These are phyloP conservation scores for Cyberlindnera bimundalis DNA, from an alignment of 805 yeast genomes.

Conservation along the genomic window DNA sequence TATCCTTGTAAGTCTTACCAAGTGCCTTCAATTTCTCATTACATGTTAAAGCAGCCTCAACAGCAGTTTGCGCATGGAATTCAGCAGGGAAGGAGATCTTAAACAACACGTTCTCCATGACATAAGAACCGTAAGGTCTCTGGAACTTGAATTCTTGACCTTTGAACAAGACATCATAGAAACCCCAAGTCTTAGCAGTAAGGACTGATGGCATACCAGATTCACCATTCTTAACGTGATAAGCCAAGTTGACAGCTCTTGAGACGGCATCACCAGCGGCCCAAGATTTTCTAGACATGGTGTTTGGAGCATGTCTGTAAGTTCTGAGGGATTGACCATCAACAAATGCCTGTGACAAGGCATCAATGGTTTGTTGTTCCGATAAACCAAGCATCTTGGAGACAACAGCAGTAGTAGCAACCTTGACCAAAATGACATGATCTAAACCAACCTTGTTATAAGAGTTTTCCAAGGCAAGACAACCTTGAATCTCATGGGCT, in stretches of 20 bases:
- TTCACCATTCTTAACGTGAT: constrained; percentile 49
- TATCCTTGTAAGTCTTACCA: constrained; percentile 47
- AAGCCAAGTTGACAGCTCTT: constrained; percentile 54
- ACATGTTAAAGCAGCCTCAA: constrained; percentile 50
- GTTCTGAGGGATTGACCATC: constrained; percentile 60
- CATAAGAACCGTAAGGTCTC: constrained; percentile 51
- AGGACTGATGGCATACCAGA: constrained; percentile 56
- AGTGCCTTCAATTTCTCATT: constrained; percentile 33
- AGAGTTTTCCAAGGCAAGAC: constrained; percentile 56
- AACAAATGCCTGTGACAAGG: constrained; percentile 56
- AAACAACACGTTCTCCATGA: constrained; percentile 60
- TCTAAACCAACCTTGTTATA: constrained; percentile 58
- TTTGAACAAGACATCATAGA: constrained; percentile 56
- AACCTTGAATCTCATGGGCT: constrained; percentile 63
- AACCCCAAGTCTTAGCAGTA: constrained; percentile 60
- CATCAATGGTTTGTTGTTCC: constrained; percentile 50
- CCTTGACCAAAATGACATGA: constrained; percentile 56
- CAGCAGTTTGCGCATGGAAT: constrained; percentile 65
- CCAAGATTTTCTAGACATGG: constrained; percentile 63
- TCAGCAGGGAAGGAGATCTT: constrained; percentile 65
- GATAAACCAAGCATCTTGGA: constrained; percentile 49
- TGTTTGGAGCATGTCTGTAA: constrained; percentile 62
- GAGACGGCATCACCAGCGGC: constrained; percentile 65
- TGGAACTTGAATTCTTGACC: constrained; percentile 53
- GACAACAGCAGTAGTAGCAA: constrained; percentile 59